These are phyloP conservation scores for Colletotrichum sidae DNA, from an alignment of 2,329 filamentous ascomycete species.

Conservation along the genomic window DNA sequence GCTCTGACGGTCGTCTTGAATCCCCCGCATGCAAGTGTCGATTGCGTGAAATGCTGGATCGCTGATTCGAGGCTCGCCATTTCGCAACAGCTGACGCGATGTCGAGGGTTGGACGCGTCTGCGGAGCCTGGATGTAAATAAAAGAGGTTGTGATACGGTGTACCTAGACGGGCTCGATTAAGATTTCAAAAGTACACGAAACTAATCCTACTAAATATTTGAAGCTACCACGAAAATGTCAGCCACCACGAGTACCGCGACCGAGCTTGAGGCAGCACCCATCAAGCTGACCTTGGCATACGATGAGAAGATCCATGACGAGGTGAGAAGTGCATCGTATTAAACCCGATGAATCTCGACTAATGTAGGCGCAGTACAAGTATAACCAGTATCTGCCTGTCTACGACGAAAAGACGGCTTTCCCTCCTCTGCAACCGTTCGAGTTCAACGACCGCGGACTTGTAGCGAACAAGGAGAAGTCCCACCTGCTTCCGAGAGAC, in stretches of 20 bases:
- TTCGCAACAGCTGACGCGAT: slow-evolving; percentile 9
- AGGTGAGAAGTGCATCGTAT: not conserved
- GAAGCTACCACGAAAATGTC: slow-evolving; percentile 69
- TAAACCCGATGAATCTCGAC: not conserved
- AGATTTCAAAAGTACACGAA: not conserved
- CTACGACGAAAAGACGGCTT: slow-evolving; percentile 46
- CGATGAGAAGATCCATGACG: slow-evolving; percentile 20
- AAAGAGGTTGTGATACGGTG: not conserved
- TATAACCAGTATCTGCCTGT: slow-evolving; percentile 48
- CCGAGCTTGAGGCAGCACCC: slow-evolving; percentile 3
- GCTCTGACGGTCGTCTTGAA: not conserved
- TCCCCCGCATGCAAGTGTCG: slow-evolving; percentile 1
- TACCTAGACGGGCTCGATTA: not conserved
- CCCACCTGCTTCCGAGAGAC: slow-evolving; percentile 41
- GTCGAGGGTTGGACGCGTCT: too few relatives aligned
- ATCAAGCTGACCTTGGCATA: slow-evolving; percentile 24
- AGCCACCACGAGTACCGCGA: slow-evolving; percentile 87
- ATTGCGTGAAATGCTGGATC: slow-evolving; percentile 11
- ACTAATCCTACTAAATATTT: not conserved
- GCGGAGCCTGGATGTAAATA: too few relatives aligned
- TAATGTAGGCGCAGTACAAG: slow-evolving; percentile 42
- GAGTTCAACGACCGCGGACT: slow-evolving; percentile 47
- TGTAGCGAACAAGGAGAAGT: slow-evolving; percentile 45
- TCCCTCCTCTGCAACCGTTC: slow-evolving; percentile 46
- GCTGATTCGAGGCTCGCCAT: slow-evolving; percentile 15